Conservation (phyloP, 1,284 basidiomycete species). For the Leccinum angustisporum region DNA sequence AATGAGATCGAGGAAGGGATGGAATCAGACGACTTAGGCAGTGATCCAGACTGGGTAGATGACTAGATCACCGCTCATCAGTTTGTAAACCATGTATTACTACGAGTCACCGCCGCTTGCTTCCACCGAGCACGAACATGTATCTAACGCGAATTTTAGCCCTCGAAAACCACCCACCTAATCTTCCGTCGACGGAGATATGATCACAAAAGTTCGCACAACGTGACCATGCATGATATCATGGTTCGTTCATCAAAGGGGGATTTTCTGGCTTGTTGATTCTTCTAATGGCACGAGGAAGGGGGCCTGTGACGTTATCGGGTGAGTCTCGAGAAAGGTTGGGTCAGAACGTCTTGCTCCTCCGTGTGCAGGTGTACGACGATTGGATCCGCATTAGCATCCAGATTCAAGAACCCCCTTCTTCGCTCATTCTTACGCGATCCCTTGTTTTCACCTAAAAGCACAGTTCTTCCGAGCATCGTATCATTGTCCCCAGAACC, state of each 20-base stretch:
- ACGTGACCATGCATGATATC: constrained; percentile 3
- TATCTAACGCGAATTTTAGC: not conserved
- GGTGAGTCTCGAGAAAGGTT: constrained; percentile 23
- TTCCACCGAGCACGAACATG: no score
- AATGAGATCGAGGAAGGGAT: no score
- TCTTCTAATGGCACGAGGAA: constrained; percentile 31
- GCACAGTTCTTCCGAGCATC: not conserved
- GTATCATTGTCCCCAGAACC: not conserved
- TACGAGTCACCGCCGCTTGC: no score
- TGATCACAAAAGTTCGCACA: constrained; percentile 9
- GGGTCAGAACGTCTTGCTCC: constrained; percentile 4
- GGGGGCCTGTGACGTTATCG: constrained; percentile 17
- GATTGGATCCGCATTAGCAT: constrained; percentile 14
- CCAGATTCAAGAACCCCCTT: not conserved
- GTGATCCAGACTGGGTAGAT: no score
- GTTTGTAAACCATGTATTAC: no score
- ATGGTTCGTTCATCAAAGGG: not conserved
- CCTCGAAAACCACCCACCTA: not conserved
- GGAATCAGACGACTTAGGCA: no score
- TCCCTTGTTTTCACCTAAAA: not conserved
- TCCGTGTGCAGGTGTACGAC: constrained; percentile 25
- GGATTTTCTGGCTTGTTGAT: constrained; percentile 21
- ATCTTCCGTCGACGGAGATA: constrained; percentile 25
- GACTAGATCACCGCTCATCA: no score
- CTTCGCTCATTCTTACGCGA: not conserved